Conservation (phyloP, 108 stramenopile genomes). For the Nitzschia sp. region DNA sequence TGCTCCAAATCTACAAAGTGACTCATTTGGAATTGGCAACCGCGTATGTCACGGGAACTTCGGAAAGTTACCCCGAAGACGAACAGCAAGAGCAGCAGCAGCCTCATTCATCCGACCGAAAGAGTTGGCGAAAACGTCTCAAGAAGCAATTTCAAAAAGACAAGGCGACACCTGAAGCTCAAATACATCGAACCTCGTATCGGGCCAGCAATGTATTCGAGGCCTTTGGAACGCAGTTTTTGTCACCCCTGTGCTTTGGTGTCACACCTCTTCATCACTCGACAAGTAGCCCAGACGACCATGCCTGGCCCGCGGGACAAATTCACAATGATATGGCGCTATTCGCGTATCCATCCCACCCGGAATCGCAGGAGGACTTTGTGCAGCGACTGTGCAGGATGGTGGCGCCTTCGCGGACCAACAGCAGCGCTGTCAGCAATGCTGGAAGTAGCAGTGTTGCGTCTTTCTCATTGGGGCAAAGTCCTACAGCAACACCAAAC, state of each 20-base stretch:
- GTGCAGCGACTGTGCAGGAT: constrained; percentile 34
- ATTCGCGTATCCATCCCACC: constrained; percentile 39
- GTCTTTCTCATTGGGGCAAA: neutral
- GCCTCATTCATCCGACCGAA: constrained; percentile 3
- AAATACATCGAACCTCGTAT: neutral
- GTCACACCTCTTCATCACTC: constrained; percentile 46
- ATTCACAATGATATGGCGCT: constrained; percentile 44
- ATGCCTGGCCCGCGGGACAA: constrained; percentile 54
- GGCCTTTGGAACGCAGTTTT: constrained; percentile 52
- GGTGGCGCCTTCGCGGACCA: neutral
- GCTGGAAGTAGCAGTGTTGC: neutral
- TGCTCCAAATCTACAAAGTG: constrained; percentile 67
- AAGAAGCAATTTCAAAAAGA: constrained; percentile 24
- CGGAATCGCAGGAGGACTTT: constrained; percentile 69
- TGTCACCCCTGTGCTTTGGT: constrained; percentile 72
- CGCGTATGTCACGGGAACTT: constrained; percentile 18
- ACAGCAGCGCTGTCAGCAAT: neutral
- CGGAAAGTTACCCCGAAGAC: neutral
- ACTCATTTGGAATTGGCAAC: constrained; percentile 30
- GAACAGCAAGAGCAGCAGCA: neutral
- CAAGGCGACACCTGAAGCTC: constrained; percentile 18
- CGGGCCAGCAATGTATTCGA: constrained; percentile 37
- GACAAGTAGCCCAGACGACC: constrained; percentile 13
- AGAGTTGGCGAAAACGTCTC: constrained; percentile 23
- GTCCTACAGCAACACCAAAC: neutral